phyloP scores from a whole-genome alignment of 2,329 filamentous ascomycete species.

The Graphiopsis chlorocephala region DNA sequence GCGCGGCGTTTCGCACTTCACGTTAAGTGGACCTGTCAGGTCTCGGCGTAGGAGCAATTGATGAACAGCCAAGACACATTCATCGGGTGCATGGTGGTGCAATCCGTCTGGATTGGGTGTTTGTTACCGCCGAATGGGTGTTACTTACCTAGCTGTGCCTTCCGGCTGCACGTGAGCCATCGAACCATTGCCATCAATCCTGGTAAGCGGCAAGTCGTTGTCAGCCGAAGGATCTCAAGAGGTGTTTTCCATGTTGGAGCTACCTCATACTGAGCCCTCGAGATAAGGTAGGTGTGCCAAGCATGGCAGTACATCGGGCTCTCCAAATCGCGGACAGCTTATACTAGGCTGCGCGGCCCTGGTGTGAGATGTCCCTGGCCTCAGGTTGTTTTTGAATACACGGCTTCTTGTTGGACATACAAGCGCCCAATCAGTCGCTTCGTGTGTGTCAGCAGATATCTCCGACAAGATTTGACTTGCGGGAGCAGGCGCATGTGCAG shows the following conservation, averaged over 20 bases:
- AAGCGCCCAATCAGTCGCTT: neutral
- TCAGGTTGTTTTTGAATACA: too few species aligned
- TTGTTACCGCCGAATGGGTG: neutral
- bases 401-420: neutral
- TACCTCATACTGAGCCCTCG: neutral
- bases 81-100: neutral
- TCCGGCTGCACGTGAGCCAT: neutral
- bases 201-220: neutral
- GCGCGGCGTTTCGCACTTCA: constrained; percentile 3
- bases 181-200: neutral
- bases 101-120: neutral
- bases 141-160: neutral
- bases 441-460: neutral
- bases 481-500: neutral
- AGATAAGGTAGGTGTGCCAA: constrained; percentile 5
- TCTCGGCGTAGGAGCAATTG: constrained; percentile 1
- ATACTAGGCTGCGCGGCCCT: neutral
- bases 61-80: neutral
- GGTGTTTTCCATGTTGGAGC: neutral
- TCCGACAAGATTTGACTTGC: neutral
- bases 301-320: neutral
- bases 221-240: neutral
- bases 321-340: neutral
- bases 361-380: neutral
- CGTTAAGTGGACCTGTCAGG: neutral